phyloP scores from a whole-genome alignment of 2,329 filamentous ascomycete genomes.

The Sporothrix variecibatus region DNA sequence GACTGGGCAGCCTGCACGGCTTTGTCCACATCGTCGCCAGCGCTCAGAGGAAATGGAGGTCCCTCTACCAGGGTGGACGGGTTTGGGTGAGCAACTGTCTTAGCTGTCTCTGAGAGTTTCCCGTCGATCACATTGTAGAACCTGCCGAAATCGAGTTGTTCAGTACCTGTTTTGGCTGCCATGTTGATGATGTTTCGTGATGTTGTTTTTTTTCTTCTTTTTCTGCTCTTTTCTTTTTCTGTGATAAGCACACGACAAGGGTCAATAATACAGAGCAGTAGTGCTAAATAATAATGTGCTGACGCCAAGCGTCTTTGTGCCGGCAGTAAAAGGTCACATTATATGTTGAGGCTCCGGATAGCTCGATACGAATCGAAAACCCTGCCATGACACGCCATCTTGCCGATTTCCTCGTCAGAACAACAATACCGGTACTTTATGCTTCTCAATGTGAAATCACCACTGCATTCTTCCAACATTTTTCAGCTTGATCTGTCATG shows the following conservation, averaged over 20 bases:
- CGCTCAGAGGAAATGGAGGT: neutral
- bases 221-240: neutral
- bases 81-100: neutral
- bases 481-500: neutral
- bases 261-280: neutral
- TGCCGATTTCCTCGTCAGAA: neutral
- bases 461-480: neutral
- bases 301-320: neutral
- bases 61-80: neutral
- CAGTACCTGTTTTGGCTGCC: neutral
- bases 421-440: neutral
- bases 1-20: neutral
- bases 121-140: constrained; percentile 6
- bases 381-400: neutral
- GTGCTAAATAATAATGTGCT: neutral
- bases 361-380: neutral
- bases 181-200: neutral
- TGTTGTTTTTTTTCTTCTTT: neutral
- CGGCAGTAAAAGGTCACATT: neutral
- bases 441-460: neutral
- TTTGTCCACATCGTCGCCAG: neutral
- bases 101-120: neutral
- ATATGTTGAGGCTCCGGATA: neutral
- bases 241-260: neutral
- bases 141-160: neutral